Base-by-base conservation (phyloP, 345 rosid species). In the Physaria fendleri region DNA sequence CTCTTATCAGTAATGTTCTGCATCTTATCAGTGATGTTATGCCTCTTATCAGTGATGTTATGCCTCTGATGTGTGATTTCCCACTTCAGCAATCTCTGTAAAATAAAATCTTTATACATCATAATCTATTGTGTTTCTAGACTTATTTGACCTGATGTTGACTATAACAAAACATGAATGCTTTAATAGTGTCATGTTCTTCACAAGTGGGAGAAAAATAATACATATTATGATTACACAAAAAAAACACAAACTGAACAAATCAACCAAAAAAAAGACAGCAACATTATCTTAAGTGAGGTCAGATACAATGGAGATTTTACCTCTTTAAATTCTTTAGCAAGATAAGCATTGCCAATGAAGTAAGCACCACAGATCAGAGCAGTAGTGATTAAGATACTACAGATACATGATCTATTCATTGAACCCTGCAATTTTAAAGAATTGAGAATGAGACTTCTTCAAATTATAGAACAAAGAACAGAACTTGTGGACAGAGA, bases 361-460 rank as follows among this genome's bases (percentile, higher is more conserved):
- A 85, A 81, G 78, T 79, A 90, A 58, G 78, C 85, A 35, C 80
- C 76, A 40, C 76, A 83, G 9, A 85, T 50, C 49, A 91, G 71
- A 47, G 83, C 59, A 54, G 76, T 71, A 1, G 75, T 63, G 21
- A 80, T 10, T 14, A 85, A 73, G 35, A 82, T 43, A 53, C 76
- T 80, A 62, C 75, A 80, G 43, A 90, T 63, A 66, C 83, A 81
- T 24, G 90, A 73, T 54, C 83, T 79, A 60, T 69, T 68, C 78
- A 73, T 81, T 2, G 79, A 57, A 59, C 76, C 78, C 15, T 77
- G 77, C 27, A 66, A 74, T 14, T 51, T 18, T 18, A 1, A 50
- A 29, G 24, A 23, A 0, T n/a, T 33, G 43, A 40, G 30, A 4
- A 21, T 22, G n/a, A 62, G 10, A 5, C n/a, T 16, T 23, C 24